These are phyloP conservation scores for Citrullus colocynthis DNA, from an alignment of 306 rosid species.

Conservation along the genomic window DNA sequence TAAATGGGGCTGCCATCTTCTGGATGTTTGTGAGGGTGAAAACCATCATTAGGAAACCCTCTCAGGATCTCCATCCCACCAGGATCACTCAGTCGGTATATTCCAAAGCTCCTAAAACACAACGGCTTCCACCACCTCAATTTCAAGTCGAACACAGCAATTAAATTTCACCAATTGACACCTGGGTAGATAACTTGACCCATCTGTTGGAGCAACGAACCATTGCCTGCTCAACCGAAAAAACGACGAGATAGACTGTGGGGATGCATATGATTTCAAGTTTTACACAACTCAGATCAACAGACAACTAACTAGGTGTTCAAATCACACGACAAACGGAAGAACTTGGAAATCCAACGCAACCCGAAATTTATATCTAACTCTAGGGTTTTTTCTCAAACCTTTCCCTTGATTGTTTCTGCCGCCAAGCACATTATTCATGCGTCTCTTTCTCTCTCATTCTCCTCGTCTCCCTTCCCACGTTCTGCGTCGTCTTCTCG, in stretches of 20 bases:
- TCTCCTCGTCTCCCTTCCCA: too few species aligned
- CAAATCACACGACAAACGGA: too few species aligned
- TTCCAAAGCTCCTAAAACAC: slow-evolving; percentile 45
- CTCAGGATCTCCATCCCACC: slow-evolving; percentile 53
- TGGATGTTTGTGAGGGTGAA: slow-evolving; percentile 57
- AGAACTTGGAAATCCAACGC: too few species aligned
- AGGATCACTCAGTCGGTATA: slow-evolving; percentile 60
- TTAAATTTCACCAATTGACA: neutral
- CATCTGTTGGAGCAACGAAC: slow-evolving; percentile 38
- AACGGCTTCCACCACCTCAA: neutral
- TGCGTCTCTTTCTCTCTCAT: too few species aligned
- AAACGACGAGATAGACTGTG: neutral
- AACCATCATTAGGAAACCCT: slow-evolving; percentile 46
- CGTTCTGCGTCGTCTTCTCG: too few species aligned
- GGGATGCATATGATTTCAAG: neutral
- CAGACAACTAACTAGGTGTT: neutral
- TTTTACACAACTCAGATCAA: neutral
- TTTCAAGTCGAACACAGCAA: neutral
- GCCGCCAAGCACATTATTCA: too few species aligned
- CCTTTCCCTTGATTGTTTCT: too few species aligned
- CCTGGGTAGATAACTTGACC: slow-evolving; percentile 32
- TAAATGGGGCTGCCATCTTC: slow-evolving; percentile 47
- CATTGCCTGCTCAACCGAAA: slow-evolving; percentile 30
- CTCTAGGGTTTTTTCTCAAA: too few species aligned
- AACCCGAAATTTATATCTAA: too few species aligned